Percentiles rank a stretch among this genome's conserved stretches.
Evolutionary conservation across 768 basidiomycete genomes (phyloP).

Genomic region (Podaxis sp.): DNA sequence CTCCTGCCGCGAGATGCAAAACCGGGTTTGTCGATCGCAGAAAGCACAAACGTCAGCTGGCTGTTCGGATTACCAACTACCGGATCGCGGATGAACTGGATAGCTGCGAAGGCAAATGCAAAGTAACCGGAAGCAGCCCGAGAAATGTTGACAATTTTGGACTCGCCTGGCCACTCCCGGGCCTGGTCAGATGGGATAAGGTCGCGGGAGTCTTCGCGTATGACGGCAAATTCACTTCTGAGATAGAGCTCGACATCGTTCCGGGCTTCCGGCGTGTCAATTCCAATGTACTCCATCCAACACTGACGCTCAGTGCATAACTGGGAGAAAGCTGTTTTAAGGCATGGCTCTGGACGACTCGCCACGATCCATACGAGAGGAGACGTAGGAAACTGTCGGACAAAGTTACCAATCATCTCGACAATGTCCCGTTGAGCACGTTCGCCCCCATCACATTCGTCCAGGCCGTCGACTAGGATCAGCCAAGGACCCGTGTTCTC

Average conservation of each 20-base stretch:
- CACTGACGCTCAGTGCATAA: background rate
- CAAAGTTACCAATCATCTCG: conserved; percentile 5
- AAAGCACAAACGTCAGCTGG: background rate
- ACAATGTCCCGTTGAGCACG: background rate
- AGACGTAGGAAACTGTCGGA: background rate
- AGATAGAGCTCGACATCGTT: conserved; percentile 6
- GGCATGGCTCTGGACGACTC: background rate
- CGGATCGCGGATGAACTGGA: background rate
- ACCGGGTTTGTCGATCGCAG: background rate
- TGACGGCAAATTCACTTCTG: background rate
- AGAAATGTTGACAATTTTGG: background rate
- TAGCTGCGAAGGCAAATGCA: conserved; percentile 1
- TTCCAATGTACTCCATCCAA: background rate
- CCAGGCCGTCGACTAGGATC: conserved; percentile 10
- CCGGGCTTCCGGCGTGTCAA: conserved; percentile 1
- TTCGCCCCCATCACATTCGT: conserved; percentile 1
- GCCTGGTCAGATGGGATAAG: background rate
- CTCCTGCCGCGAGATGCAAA: background rate
- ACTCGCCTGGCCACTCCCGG: background rate
- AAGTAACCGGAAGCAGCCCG: conserved; percentile 6
- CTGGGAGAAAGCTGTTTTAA: background rate
- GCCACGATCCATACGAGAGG: conserved; percentile 10
- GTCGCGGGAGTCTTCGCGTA: background rate
- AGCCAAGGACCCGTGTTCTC: background rate
- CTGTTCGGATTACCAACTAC: background rate